A percentile compares a stretch with the other conserved stretches of the same genome.
Evolutionary conservation across 441 rosid genomes (phyloP).

Genomic region (Syzygium syzygioides): DNA sequence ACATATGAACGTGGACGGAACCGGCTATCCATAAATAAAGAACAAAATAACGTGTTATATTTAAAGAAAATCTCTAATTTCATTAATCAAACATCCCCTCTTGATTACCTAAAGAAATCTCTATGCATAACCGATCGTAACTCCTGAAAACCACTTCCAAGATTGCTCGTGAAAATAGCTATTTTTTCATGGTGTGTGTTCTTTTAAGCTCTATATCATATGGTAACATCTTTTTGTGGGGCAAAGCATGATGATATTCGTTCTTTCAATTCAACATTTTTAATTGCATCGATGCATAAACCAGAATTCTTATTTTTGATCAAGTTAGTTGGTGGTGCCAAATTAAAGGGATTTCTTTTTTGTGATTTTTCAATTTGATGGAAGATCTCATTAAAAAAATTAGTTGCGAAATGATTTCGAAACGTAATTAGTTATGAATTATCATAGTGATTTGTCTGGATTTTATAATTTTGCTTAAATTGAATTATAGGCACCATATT

Average conservation of each 20-base stretch:
- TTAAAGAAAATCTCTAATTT: too few species aligned
- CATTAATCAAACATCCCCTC: too few species aligned
- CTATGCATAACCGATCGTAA: neutral
- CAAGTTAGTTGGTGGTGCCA: neutral
- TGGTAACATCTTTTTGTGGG: neutral
- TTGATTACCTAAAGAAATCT: too few species aligned
- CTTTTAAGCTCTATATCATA: neutral
- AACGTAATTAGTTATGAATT: neutral
- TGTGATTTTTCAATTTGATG: neutral
- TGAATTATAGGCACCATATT: neutral
- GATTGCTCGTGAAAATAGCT: neutral
- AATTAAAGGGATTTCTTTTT: neutral
- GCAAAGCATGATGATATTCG: neutral
- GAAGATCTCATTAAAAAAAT: neutral
- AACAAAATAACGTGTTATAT: too few species aligned
- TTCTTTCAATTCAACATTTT: neutral
- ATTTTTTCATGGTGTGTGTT: neutral
- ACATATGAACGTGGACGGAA: too few species aligned
- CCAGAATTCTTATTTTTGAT: neutral
- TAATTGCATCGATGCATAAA: neutral
- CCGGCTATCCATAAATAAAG: too few species aligned
- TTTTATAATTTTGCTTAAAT: neutral
- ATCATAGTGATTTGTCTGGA: neutral
- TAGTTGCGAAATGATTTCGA: neutral
- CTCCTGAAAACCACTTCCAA: neutral